phyloP scores from a whole-genome alignment of 192 early-diverging fungal genomes.

The Chytriomyces sp. region DNA sequence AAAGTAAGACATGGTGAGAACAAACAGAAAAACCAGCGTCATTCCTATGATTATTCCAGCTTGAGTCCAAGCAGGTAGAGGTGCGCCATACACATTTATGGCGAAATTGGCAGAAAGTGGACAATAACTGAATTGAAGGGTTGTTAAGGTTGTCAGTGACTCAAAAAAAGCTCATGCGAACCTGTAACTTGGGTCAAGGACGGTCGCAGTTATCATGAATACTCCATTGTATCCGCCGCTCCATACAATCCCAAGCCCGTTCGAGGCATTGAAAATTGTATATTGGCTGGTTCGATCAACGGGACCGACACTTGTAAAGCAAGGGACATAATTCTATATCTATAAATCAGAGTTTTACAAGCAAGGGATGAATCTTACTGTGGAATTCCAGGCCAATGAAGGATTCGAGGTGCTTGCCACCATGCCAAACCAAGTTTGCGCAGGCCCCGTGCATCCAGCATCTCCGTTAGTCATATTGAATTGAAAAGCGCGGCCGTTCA shows the following conservation, averaged over 20 bases:
- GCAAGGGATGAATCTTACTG: not conserved
- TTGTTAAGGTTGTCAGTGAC: not conserved
- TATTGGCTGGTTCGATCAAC: slow-evolving; percentile 1
- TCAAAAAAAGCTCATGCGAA: slow-evolving; percentile 6
- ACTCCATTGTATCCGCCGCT: slow-evolving; percentile 8
- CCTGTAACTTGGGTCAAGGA: slow-evolving; percentile 29
- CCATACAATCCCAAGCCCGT: slow-evolving; percentile 23
- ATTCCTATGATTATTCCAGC: slow-evolving; percentile 26
- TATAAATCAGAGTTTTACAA: not conserved
- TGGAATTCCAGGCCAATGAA: not conserved
- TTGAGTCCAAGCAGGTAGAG: slow-evolving; percentile 5
- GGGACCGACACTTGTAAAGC: not conserved
- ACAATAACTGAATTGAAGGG: slow-evolving; percentile 19
- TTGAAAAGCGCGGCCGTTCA: slow-evolving; percentile 14
- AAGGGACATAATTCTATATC: slow-evolving; percentile 11
- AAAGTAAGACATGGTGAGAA: slow-evolving; percentile 22
- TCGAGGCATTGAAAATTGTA: slow-evolving; percentile 30
- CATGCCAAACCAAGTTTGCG: slow-evolving; percentile 24
- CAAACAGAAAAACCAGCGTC: not conserved
- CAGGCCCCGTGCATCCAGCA: slow-evolving; percentile 14
- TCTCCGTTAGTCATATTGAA: slow-evolving; percentile 16
- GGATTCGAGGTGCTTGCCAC: not conserved
- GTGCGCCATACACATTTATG: slow-evolving; percentile 28
- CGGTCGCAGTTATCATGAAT: slow-evolving; percentile 30
- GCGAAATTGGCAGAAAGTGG: slow-evolving; percentile 18